Base-by-base conservation (phyloP, 2,329 filamentous ascomycete genomes). In the Aspergillus sp. region DNA sequence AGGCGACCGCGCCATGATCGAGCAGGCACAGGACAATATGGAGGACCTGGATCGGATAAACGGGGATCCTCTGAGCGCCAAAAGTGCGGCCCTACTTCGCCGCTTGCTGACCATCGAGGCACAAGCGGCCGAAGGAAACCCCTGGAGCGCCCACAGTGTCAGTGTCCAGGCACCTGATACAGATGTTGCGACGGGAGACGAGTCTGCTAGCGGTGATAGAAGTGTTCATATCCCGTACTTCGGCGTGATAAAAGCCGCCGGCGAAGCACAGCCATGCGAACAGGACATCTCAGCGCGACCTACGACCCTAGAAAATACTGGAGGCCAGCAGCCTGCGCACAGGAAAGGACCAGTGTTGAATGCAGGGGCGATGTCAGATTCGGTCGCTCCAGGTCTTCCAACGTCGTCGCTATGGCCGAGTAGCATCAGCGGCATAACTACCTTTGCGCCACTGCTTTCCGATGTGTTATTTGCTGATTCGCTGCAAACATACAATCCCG, bases 1-100 rank as follows among this genome's bases (percentile, higher is more conserved):
- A n/a, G 42, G 70, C 39, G 80, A 82, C 52, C 75, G 81, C 2
- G 80, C 74, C 3, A 67, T 78, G 36, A 69, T 80, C 60, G 78
- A 80, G 55, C 71, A 67, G 2, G 71, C 73, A 0, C 63, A 77
- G 0, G 70, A 73, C 46, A 66, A 69, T 24, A 72, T 79, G 61
- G 69, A 71, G 14, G 49, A 24, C 6, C 20, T 50, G 14, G 12
- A 50, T 6, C 20, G 49, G 6, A 9, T 50, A n/a, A 50, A 29
- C 12, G 6, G 7, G 6, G 49, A 50, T 26, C 16, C 20, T 11
- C 49, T 50, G 22, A 50, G 20, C 16, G 49, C n/a, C 10, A 18
- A 14, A 18, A 50, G 49, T 50, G 49, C 49, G 6, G 18, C n/a
- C 18, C 12, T 78, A 10, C 70, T 80, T 5, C 65, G 67, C 3